Conservation (phyloP, 2,329 filamentous ascomycete genomes). For the Penicillium sp. region DNA sequence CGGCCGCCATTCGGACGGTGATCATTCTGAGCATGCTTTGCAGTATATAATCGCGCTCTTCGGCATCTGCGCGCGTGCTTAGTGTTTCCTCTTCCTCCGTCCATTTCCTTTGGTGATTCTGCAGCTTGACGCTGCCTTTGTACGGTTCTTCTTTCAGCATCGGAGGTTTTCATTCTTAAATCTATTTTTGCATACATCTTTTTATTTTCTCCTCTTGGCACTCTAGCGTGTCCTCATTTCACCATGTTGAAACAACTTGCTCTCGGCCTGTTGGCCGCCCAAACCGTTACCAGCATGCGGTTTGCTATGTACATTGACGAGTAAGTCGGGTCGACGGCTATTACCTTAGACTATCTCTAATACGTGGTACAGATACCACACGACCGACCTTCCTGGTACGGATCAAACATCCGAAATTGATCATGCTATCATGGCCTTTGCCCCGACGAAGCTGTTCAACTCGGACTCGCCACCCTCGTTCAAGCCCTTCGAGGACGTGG, state of each 20-base stretch:
- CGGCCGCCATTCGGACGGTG: not conserved
- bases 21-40: constrained; percentile 12
- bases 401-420: constrained; percentile 48
- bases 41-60: constrained; percentile 8
- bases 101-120: not conserved
- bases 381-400: constrained; percentile 31
- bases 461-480: constrained; percentile 45
- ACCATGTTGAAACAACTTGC: constrained; percentile 29
- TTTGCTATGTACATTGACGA: constrained; percentile 50
- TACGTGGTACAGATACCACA: constrained; percentile 41
- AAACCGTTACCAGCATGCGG: constrained; percentile 29
- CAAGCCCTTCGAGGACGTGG: constrained; percentile 55
- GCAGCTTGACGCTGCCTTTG: constrained; percentile 7
- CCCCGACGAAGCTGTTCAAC: constrained; percentile 52
- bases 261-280: constrained; percentile 31
- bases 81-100: not conserved
- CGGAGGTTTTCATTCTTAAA: not conserved
- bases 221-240: not conserved
- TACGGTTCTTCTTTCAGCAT: not conserved
- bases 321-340: constrained; percentile 30
- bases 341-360: not conserved
- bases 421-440: constrained; percentile 57
- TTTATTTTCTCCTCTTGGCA: not conserved
- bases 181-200: too few species aligned
- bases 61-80: not conserved